Base-by-base conservation (phyloP, 2,329 filamentous ascomycete species). In the Sarocladium strictum region DNA sequence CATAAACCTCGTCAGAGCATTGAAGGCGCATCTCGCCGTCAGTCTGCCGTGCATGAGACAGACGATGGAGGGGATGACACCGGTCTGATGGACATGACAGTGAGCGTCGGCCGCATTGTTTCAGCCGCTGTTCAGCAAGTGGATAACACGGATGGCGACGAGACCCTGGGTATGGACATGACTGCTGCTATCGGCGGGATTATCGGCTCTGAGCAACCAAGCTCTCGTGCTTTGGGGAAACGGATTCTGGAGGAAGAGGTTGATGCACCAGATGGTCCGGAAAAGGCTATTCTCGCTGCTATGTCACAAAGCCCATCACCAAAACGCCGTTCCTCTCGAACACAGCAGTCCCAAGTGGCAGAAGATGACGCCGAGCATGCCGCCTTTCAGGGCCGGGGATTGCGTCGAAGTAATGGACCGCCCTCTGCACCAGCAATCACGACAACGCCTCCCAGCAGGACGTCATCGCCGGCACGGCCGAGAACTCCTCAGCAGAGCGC, bases 131-230 rank as follows among this genome's bases (percentile, higher is more conserved):
- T 64, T 56, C 47, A 35, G 38, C 35, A 54, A 19, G 71, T 64
- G 4, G 65, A 69, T 3, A 64, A 66, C 24, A 57, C 56, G 7
- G 60, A 64, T 43, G 43, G 62, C 59, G 58, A 63, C 10, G 61
- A 69, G 52, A 84, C 80, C 1, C 75, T 79, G 65, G 82, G 77
- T 1, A 88, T 89, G 85, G 85, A 88, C 45, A 81, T 88, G 65
- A 88, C 85, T 2, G 75, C 75, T 45, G 81, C 79, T 5, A 72
- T 87, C 47, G 85, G 86, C 10, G 75, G 76, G 9, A 88, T 90
- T 52, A 71, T 87, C 64, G 66, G 23, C 65, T 61, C 64, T 66
- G 60, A 54, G n/a, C 56, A 72, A 67, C 58, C 59, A 10, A 59
- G 56, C n/a, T 62, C 62, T 9, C 63, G 63, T 33, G 58, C 70